Conservation (phyloP, 2,329 filamentous ascomycete species). For the Sarocladium oryzae region DNA sequence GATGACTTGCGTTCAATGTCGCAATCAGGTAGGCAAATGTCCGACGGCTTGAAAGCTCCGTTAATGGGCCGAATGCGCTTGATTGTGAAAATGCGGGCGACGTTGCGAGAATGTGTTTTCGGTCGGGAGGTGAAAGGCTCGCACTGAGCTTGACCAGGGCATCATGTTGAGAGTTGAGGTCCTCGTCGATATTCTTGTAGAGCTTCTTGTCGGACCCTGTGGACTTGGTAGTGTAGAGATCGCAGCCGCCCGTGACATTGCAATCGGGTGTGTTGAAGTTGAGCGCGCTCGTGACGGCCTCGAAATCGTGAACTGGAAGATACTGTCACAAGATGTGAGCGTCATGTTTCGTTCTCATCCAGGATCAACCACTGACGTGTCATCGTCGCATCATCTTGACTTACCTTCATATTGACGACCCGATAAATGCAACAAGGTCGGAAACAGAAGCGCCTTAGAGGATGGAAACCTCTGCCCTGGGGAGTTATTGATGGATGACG, state of each 20-base stretch:
- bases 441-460: background rate
- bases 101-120: conserved; percentile 58
- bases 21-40: conserved; percentile 96
- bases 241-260: conserved; percentile 86
- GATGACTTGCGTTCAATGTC: conserved; percentile 88
- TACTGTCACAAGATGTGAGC: conserved; percentile 51
- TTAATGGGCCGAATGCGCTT: conserved; percentile 86
- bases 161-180: conserved; percentile 85
- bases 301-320: conserved; percentile 82
- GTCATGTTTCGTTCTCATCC: background rate
- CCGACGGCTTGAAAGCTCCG: conserved; percentile 78
- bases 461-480: background rate
- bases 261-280: conserved; percentile 95
- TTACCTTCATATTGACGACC: conserved; percentile 31
- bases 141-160: conserved; percentile 80
- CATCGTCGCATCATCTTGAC: conserved; percentile 12
- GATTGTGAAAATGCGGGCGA: conserved; percentile 71
- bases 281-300: conserved; percentile 83
- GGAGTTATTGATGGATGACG: background rate
- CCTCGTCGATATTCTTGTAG: conserved; percentile 90
- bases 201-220: conserved; percentile 94
- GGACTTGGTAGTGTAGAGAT: conserved; percentile 95
- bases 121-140: conserved; percentile 78
- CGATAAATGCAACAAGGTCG: background rate
- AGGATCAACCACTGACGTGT: background rate